These are phyloP conservation scores for Ballota nigra DNA, from an alignment of 257 asterid species.

Conservation along the genomic window DNA sequence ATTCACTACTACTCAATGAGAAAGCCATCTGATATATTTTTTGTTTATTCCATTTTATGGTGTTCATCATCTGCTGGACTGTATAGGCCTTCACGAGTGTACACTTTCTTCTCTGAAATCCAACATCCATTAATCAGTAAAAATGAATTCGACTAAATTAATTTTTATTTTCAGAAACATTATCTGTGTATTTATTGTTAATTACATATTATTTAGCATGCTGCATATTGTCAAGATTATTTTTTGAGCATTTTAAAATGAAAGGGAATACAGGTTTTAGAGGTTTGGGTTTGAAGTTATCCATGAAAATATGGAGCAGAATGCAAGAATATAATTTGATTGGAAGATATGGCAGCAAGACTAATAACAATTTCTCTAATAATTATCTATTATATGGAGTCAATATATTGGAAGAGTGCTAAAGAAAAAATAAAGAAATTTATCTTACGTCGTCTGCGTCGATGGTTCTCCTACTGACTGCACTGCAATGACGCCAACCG, in stretches of 20 bases:
- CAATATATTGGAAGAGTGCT: background rate
- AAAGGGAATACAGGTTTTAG: background rate
- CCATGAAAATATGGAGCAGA: background rate
- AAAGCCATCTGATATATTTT: background rate
- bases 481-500: slow-evolving; percentile 97
- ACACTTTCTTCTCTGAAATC: too few relatives aligned
- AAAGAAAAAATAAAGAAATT: slow-evolving; percentile 1
- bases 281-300: background rate
- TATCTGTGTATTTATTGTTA: background rate
- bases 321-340: background rate
- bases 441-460: slow-evolving; percentile 96
- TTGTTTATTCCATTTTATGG: background rate
- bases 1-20: background rate
- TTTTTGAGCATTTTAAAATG: background rate
- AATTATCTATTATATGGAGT: background rate
- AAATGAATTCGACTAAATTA: background rate
- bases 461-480: slow-evolving; percentile 99
- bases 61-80: background rate
- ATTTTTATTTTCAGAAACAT: background rate
- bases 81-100: too few relatives aligned
- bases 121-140: background rate
- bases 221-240: background rate
- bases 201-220: background rate
- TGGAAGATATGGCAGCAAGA: slow-evolving; percentile 3
- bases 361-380: background rate